Base-by-base conservation (phyloP, 2,329 filamentous ascomycete genomes). In the Echinosphaeria canescens region DNA sequence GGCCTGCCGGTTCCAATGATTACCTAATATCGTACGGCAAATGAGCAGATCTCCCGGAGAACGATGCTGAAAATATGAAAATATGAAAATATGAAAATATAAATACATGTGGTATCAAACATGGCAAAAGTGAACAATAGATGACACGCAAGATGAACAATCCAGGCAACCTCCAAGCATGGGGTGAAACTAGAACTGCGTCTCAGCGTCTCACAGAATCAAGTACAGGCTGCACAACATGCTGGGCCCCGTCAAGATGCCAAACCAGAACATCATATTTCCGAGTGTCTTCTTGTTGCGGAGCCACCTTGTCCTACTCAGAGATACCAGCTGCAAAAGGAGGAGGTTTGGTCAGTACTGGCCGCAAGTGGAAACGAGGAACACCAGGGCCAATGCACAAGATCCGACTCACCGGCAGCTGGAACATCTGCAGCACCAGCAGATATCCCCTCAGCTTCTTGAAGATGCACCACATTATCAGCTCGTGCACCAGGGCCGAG, bases 391-490 rank as follows among this genome's bases (percentile, higher is more conserved):
- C 8, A 26, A 25, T 15, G 8, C 11, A 23, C 14, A 17, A 23
- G 15, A 13, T 7, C 13, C 24, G 13, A 26, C 53, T 24, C 38
- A 59, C 56, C 18, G 76, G 76, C 24, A 84, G 45, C 46, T 85
- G 76, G 34, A 58, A 58, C 62, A 85, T 68, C 43, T 84, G 76
- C 38, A 76, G 47, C n/a, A 67, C 49, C 13, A 82, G 60, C 24
- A 82, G 47, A 38, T 82, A 82, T 1, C 75, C 75, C 22, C 75
- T 54, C 8, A 82, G 55, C 46, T 80, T 81, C 45, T 73, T 74
- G 45, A 84, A 84, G 18, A 84, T 55, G 36, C 75, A 76, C 54
- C 72, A 75, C 76, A 82, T 82, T 39, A 81, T 61, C 24, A 82
- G 50, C 44, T 84, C 76, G 39, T 82, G 75, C 13, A 78, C 58